Evolutionary conservation across 306 rosid genomes (phyloP).

Genomic region (Vigna trinervia): DNA sequence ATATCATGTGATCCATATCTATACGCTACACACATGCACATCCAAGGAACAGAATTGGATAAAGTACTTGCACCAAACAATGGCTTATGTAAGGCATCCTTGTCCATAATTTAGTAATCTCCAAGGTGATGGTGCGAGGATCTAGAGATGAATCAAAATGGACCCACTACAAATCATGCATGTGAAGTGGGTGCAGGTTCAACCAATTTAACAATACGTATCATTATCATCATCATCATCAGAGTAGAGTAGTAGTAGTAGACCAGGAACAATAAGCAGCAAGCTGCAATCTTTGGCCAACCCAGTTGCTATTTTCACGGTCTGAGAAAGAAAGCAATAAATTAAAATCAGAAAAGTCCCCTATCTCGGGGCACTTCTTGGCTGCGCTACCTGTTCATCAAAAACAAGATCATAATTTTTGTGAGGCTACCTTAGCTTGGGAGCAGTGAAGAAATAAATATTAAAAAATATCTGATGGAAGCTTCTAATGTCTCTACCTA

Average conservation of each 20-base stretch:
- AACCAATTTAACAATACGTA: slow-evolving; percentile 33
- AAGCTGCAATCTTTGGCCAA: background rate
- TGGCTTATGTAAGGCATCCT: slow-evolving; percentile 41
- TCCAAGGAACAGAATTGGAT: slow-evolving; percentile 22
- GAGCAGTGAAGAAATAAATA: background rate
- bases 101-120: slow-evolving; percentile 43
- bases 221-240: too few species aligned
- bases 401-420: background rate
- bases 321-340: slow-evolving; percentile 2
- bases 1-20: slow-evolving; percentile 31
- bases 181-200: slow-evolving; percentile 53
- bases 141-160: slow-evolving; percentile 42
- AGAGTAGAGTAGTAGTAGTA: background rate
- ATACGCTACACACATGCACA: background rate
- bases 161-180: slow-evolving; percentile 51
- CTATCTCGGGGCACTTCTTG: slow-evolving; percentile 1
- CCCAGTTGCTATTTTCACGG: slow-evolving; percentile 1
- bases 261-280: background rate
- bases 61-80: slow-evolving; percentile 50
- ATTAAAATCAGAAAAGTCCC: slow-evolving; percentile 22
- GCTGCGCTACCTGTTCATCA: background rate
- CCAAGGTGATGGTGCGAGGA: slow-evolving; percentile 46
- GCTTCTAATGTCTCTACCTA: slow-evolving; percentile 63
- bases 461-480: slow-evolving; percentile 48
- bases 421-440: background rate